Conservation (phyloP, 2,329 filamentous ascomycete species). For the Beauveria bassiana region DNA sequence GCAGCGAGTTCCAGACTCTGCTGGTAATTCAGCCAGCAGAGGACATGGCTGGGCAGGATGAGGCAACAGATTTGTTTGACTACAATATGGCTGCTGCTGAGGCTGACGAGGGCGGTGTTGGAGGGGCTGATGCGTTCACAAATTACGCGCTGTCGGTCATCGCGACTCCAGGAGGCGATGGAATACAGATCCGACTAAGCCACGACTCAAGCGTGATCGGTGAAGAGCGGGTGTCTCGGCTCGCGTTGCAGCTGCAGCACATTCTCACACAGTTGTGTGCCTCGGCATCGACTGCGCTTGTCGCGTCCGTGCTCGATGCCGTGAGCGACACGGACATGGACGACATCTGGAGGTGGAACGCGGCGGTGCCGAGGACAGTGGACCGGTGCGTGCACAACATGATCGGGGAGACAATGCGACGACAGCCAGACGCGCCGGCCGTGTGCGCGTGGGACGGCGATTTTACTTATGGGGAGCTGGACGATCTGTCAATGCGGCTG, state of each 20-base stretch:
- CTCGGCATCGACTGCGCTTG: neutral
- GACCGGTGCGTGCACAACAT: neutral
- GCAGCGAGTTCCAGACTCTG: conserved; percentile 18
- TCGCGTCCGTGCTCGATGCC: neutral
- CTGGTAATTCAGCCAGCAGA: conserved; percentile 13
- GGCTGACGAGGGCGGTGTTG: neutral
- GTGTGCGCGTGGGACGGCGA: conserved; percentile 19
- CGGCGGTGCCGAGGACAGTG: neutral
- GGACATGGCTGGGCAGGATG: neutral
- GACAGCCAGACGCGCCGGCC: conserved; percentile 13
- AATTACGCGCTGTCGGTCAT: no score
- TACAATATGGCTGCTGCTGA: no score
- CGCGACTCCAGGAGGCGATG: no score
- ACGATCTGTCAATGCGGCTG: conserved; percentile 11
- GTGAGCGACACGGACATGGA: neutral
- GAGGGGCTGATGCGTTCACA: no score
- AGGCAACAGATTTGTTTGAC: no score
- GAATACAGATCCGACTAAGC: no score
- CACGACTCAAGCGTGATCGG: no score
- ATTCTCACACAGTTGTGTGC: conserved; percentile 9
- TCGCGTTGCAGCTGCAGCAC: neutral
- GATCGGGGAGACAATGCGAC: neutral
- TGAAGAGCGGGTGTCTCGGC: no score
- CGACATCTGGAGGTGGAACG: conserved; percentile 8
- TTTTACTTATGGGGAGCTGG: conserved; percentile 19